Base-by-base conservation (phyloP, 768 basidiomycete species). In the Xerocomellus intermedius region DNA sequence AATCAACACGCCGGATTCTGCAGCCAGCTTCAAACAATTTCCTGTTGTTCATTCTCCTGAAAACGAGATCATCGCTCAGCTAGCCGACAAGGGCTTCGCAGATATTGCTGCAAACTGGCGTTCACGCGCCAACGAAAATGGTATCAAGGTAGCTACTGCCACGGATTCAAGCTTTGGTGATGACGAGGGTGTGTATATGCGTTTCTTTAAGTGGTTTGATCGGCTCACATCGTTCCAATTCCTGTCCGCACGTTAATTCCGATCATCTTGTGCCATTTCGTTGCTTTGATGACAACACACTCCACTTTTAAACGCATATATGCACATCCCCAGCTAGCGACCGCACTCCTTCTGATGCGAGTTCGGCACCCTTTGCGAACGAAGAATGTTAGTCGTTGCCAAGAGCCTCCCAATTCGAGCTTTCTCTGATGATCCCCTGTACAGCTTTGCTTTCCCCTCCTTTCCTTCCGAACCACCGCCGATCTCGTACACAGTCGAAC, bases 71-170 rank as follows among this genome's bases (percentile, higher is more conserved):
- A 14, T 48, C 36, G 16, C 45, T 41, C 50, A 67, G 59, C 48
- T 67, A 42, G 78, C 78, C 60, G 75, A 77, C 59, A 73, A 70
- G 59, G 79, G 77, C 63, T 73, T 84, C 22, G 81, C 82, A 16
- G 83, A 86, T 66, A 79, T 84, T 37, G 80, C 85, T 5, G 78
- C 80, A 33, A 88, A 82, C 66, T 91, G 89, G 89, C 79, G 88
- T 52, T 83, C 80, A 30, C 77, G 87, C 47, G 85, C 87, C 48
- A 83, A 75, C 54, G 84, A 87, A 60, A 84, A 88, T 58, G 86
- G 86, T 41, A 88, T 89, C 55, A 85, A 80, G 68, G 84, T 87
- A 48, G 74, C 81, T 26, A 70, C 75, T 37, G 70, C 66, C 19
- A 66, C 69, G 24, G 71, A 75, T 2, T 70, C 76, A 10, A 70